Evolutionary conservation across 176 grass and related monocot species (phyloP).

Genomic region (Themeda triandra): DNA sequence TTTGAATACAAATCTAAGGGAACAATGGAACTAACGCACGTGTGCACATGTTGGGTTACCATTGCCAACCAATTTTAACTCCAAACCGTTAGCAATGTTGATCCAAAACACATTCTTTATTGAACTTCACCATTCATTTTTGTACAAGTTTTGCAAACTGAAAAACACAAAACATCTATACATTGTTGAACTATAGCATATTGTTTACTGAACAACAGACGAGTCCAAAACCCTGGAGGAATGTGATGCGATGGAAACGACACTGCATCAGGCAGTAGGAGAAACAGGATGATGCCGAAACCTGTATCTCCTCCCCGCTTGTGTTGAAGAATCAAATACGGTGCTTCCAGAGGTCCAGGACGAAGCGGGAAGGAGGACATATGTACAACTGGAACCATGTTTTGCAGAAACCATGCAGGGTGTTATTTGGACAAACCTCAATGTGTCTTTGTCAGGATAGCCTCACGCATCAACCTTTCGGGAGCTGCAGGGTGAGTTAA

Average conservation of each 20-base stretch:
- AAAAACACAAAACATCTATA: background rate
- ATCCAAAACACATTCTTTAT: background rate
- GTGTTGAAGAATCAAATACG: background rate
- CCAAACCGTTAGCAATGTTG: background rate
- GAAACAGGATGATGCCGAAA: background rate
- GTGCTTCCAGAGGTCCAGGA: background rate
- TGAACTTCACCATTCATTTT: background rate
- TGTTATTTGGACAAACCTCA: slow-evolving; percentile 35
- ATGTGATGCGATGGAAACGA: background rate
- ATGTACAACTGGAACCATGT: background rate
- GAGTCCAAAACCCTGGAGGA: background rate
- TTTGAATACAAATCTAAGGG: too few species aligned
- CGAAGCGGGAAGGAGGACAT: background rate
- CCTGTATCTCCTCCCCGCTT: background rate
- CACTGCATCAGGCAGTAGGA: background rate
- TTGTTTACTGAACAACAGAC: background rate
- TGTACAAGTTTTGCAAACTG: background rate
- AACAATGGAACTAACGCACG: too few species aligned
- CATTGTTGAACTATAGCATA: background rate
- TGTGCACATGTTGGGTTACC: too few species aligned
- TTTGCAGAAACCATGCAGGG: background rate
- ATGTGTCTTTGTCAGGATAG: slow-evolving; percentile 50
- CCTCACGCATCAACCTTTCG: slow-evolving; percentile 70
- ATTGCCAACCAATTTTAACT: too few species aligned
- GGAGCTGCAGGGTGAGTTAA: slow-evolving; percentile 46